Base-by-base conservation (phyloP, 371 early-diverging fungal genomes). In the Entomophthora muscae region DNA sequence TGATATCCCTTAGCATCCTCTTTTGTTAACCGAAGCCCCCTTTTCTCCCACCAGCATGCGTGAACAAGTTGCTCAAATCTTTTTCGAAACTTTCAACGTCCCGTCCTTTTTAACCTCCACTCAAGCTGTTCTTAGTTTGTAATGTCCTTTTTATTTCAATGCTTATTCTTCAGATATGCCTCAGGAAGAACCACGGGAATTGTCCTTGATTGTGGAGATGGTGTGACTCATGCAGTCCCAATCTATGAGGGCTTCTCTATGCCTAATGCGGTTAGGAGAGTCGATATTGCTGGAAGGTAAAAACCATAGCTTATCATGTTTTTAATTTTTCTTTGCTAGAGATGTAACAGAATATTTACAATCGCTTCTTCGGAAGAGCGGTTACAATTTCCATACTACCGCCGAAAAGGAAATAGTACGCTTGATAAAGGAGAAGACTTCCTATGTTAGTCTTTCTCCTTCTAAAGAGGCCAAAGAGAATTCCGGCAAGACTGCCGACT, bases 41-140 rank as follows among this genome's bases (percentile, higher is more conserved):
- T 78, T 91, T 61, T 94, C 94, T 69, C 93, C 95, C 54, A 78
- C 86, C 57, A 66, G 75, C 27, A 90, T 94, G 75, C 82, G 98
- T 58, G 98, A 97, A 57, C 77, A 82, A 54, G 88, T 88, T 29
- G 92, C 93, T 42, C 93, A 94, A 74, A 86, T 95, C 64, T 88
- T 95, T 70, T 95, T 97, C 69, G 98, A 97, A 67, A 95, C 95
- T 3, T 97, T 95, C 77, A 94, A 95, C 66, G 92, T 90, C 10
- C 96, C 96, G 22, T 93, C 95, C 32, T 76, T 95, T 63, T 93
- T 89, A 72, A 83, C 92, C 55, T 90, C 92, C 26, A 88, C 95
- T 68, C 98, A 95, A 75, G 95, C 95, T 30, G 93, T 95, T 5
- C 82, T 97, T 32, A 86, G 90, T 68, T 84, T 95, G 79, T 89